These are phyloP conservation scores for Rosa chinensis DNA, from an alignment of 306 rosid species.

Conservation along the genomic window DNA sequence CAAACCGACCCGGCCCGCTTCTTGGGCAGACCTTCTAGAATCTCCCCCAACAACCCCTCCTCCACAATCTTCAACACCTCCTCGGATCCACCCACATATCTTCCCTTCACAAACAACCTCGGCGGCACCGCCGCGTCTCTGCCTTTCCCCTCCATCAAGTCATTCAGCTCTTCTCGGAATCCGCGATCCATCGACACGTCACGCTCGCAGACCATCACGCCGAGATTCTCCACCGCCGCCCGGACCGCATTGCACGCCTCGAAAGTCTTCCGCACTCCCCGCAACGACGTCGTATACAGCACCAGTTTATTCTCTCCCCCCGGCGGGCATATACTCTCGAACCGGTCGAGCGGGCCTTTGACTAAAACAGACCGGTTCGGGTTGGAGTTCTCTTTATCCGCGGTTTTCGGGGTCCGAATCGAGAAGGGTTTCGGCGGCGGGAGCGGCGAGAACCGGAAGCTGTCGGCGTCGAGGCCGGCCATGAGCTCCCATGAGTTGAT, in stretches of 20 bases:
- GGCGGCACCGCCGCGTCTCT: conserved; percentile 53
- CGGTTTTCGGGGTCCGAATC: conserved; percentile 1
- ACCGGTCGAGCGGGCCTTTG: conserved; percentile 30
- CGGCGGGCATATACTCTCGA: conserved; percentile 59
- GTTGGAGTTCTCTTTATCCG: conserved; percentile 59
- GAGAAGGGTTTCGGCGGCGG: conserved; percentile 33
- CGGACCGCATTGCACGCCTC: conserved; percentile 76
- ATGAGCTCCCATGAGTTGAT: conserved; percentile 97
- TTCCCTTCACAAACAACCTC: conserved; percentile 68
- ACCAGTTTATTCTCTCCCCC: conserved; percentile 79
- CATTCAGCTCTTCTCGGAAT: conserved; percentile 59
- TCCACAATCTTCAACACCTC: conserved; percentile 59
- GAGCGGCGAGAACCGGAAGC: conserved; percentile 66
- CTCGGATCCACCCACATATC: conserved; percentile 70
- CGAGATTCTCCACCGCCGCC: conserved; percentile 56
- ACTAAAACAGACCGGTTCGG: conserved; percentile 21
- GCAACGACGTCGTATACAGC: conserved; percentile 73
- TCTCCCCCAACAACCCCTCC: conserved; percentile 58
- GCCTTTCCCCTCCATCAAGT: conserved; percentile 44
- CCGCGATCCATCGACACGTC: conserved; percentile 88
- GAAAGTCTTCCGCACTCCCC: conserved; percentile 75
- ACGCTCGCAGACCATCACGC: conserved; percentile 65
- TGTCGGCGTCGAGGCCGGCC: conserved; percentile 85
- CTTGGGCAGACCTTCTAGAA: conserved; percentile 65
- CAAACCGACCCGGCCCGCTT: conserved; percentile 58